Base-by-base conservation (phyloP, 169 alveolate species). In the Eimeria nieschulzi region DNA sequence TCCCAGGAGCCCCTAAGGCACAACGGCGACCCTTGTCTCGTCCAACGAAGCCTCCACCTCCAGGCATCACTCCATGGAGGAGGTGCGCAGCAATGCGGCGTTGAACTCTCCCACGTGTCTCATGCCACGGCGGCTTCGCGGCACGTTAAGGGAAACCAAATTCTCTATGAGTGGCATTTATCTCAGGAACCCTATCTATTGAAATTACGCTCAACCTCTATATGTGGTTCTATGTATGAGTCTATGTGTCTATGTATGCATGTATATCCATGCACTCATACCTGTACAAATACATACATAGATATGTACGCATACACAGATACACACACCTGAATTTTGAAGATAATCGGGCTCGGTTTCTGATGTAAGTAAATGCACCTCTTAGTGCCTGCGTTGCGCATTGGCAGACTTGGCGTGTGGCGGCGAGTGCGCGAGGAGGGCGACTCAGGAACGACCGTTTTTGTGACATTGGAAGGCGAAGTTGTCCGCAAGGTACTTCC, bases 11-110 rank as follows among this genome's bases (percentile, higher is more conserved):
- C 19, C 76, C 90, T 61, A 59, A 64, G 17, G 90, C 78, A 15
- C 90, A 82, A 19, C 90, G 90, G 63, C 75, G 90, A 7, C 90
- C 78, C 61, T 63, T 82, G 71, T 78, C 90, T 61, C 76, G 90
- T n/a, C 90, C 90, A 25, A 82, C 90, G 53, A 82, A 63, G 17
- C 90, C 90, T 25, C 90, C 90, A 33, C 90, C 90, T 6, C 90
- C 90, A 82, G 90, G 90, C 59, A 82, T 82, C 19, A 63, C 61
- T 46, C 90, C 90, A 33, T 68, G 21, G 90, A 26, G 90, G 9
- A 61, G 90, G 90, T 82, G 63, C 78, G 3, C 46, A 33, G 46
- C 46, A 3, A 33, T 33, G 46, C 46, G 46, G 46, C 46, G 6
- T 33, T 33, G 0, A 33, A 33, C 46, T 33, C 3, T 33, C 46